These are phyloP conservation scores for Tolypocladium tropicale DNA, from an alignment of 2,329 filamentous ascomycete genomes.

Conservation along the genomic window DNA sequence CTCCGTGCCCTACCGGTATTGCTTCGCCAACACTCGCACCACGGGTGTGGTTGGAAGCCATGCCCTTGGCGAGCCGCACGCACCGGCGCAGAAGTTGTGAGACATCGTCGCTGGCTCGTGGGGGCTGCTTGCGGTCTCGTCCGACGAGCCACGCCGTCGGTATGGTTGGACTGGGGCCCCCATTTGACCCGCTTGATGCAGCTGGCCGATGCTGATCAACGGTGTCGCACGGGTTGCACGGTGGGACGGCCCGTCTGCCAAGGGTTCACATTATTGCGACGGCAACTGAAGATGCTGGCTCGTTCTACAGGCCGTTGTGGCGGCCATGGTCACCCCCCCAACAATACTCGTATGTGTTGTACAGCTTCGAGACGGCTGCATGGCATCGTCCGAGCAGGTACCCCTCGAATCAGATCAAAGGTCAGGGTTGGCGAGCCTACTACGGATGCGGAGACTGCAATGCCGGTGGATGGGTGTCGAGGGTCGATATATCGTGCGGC, in stretches of 20 bases:
- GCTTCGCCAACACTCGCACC: background rate
- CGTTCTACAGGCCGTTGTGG: background rate
- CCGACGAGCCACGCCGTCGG: background rate
- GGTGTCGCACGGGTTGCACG: background rate
- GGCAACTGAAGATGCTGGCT: background rate
- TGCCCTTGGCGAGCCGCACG: background rate
- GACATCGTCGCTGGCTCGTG: background rate
- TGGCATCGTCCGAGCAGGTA: background rate
- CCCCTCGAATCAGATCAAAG: background rate
- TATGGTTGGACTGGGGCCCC: background rate
- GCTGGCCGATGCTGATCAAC: background rate
- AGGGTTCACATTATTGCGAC: background rate
- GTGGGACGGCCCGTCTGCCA: background rate
- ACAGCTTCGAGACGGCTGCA: background rate
- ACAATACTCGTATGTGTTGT: background rate
- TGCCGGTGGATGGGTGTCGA: background rate
- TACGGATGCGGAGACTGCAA: background rate
- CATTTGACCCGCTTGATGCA: background rate
- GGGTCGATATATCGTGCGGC: background rate
- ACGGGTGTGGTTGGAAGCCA: background rate
- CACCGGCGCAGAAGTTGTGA: background rate
- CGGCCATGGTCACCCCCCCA: background rate
- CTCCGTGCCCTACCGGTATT: background rate
- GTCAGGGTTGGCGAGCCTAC: too few relatives aligned
- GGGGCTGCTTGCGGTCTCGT: background rate